A percentile compares a stretch with the other conserved stretches of the same genome.
phyloP scores from a whole-genome alignment of 805 yeast genomes.

The Sungouiozyma intestinalis region DNA sequence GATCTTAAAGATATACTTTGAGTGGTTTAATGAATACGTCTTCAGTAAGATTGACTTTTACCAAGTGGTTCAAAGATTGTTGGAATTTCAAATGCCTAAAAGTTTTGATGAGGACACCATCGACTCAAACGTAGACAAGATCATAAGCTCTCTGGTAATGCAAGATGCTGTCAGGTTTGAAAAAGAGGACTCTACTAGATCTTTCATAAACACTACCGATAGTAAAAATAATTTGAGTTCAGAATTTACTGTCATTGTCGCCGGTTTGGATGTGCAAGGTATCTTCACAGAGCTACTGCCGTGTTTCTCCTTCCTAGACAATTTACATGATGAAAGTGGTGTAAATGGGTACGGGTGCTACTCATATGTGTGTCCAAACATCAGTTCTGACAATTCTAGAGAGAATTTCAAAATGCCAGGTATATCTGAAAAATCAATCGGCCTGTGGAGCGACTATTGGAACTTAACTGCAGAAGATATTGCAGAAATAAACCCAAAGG shows the following conservation, averaged over 20 bases:
- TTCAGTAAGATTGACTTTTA: constrained; percentile 44
- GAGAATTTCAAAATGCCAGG: constrained; percentile 26
- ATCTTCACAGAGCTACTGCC: constrained; percentile 28
- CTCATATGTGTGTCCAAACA: constrained; percentile 25
- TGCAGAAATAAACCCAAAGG: constrained; percentile 37
- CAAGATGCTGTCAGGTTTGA: constrained; percentile 36
- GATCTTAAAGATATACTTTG: constrained; percentile 38
- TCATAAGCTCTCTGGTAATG: constrained; percentile 33
- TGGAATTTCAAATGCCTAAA: constrained; percentile 41
- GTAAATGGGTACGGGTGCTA: constrained; percentile 35
- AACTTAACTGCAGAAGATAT: constrained; percentile 45
- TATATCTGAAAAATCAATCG: constrained; percentile 28
- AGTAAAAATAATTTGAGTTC: constrained; percentile 18
- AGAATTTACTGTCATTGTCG: constrained; percentile 27
- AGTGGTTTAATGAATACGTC: constrained; percentile 43
- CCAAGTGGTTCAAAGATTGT: constrained; percentile 40
- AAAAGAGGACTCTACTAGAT: constrained; percentile 9
- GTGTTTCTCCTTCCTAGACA: constrained; percentile 25
- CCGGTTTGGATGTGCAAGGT: constrained; percentile 29
- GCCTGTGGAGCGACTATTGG: constrained; percentile 63
- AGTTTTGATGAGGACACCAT: constrained; percentile 42
- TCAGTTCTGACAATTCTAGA: constrained; percentile 9
- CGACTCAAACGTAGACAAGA: constrained; percentile 38
- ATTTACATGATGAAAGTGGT: constrained; percentile 33
- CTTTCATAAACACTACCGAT: constrained; percentile 2